phyloP scores from a whole-genome alignment of 2,329 filamentous ascomycete genomes.

The Kalaharituber pfeilii region DNA sequence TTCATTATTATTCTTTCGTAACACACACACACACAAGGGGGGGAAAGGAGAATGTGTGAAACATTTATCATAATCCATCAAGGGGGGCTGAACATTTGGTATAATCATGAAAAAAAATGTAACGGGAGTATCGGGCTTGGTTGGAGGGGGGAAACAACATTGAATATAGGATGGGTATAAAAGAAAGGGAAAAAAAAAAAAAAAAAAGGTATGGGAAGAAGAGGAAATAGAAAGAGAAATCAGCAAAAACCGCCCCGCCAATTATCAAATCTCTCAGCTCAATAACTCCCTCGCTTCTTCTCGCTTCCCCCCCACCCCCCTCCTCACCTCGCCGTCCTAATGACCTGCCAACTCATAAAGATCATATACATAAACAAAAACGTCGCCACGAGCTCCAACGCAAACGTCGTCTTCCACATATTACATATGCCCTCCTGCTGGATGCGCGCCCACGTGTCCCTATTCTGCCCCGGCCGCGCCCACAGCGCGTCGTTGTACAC shows the following conservation, averaged over 20 bases:
- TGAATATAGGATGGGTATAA: too few relatives aligned
- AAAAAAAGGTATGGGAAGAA: not conserved
- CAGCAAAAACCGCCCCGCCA: not conserved
- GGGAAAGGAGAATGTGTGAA: too few relatives aligned
- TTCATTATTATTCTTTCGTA: too few relatives aligned
- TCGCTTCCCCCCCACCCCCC: not conserved
- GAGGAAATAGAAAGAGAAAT: not conserved
- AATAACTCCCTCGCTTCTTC: not conserved
- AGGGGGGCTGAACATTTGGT: too few relatives aligned
- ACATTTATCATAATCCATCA: too few relatives aligned
- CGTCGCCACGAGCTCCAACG: constrained; percentile 39
- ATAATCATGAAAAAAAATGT: too few relatives aligned
- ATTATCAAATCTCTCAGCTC: not conserved
- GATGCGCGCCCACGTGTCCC: constrained; percentile 44
- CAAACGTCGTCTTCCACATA: constrained; percentile 47
- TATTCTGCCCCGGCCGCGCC: constrained; percentile 30
- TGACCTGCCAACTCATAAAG: constrained; percentile 16
- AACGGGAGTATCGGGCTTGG: too few relatives aligned
- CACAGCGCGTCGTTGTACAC: constrained; percentile 37
- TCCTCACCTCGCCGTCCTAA: not conserved
- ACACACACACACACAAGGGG: too few relatives aligned
- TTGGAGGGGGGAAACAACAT: too few relatives aligned
- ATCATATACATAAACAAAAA: constrained; percentile 16
- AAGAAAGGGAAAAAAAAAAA: not conserved
- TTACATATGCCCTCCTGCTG: constrained; percentile 46